Evolutionary conservation across 768 basidiomycete genomes (phyloP), one percentile per base, ranked within the genome.

Genomic region (Termitomyces sp.): DNA sequence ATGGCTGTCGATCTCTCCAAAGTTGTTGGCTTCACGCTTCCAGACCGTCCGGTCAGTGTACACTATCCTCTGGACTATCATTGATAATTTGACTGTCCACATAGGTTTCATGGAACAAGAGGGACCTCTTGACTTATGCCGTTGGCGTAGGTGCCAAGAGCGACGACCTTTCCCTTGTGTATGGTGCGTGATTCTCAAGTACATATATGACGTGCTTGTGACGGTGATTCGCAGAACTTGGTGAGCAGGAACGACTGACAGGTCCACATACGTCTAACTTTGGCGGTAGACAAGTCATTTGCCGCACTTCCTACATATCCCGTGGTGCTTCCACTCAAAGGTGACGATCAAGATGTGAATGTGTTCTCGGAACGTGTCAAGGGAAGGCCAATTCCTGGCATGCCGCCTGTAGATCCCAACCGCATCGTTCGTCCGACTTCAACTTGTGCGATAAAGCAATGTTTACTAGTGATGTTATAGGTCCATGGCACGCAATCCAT

Each of bases 231-330:
- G 7, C 58, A 84, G 84, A 86, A 60, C 82, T 86, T 42, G 76
- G 84, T 85, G 61, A 68, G 76, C 29, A 10, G 31, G 10, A 9
- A 5, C 20, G 4, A n/a, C 46, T 14, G 16, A 41, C n/a, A 20
- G 32, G 14, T 50, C 6, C 18, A 22, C 13, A 9, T 0, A 32
- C 9, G 32, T 57, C 36, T 57, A 29, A 50, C 41, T 7, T 27
- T 26, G 16, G 39, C 58, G 22, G 16, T 37, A 46, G 87, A 87
- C 71, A 78, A 80, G 59, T 74, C 79, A 29, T 95, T 89, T 71
- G 76, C 86, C 14, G 82, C 91, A 3, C 76, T 94, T 64, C 92
- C 93, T 9, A 94, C 92, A 0, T 95, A 87, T 69, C 92, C 92
- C 2, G 90, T 92, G 16, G 88, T 90, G 0, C 78, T 94, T 5